These are phyloP conservation scores for Neostapfia colusana DNA, from an alignment of 176 grass and related monocot genomes.

Conservation along the genomic window DNA sequence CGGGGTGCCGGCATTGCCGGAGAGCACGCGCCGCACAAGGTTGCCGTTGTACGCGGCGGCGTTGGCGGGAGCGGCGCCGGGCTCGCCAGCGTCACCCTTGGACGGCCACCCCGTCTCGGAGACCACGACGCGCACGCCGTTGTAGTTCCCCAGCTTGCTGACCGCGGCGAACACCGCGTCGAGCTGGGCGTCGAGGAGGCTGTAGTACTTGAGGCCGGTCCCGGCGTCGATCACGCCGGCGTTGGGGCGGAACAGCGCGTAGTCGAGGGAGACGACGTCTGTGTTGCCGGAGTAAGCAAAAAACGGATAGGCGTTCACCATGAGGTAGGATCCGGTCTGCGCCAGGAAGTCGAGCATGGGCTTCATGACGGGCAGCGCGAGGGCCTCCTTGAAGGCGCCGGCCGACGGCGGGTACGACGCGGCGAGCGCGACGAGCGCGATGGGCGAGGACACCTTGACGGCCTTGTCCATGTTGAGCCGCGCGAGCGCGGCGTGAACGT, in stretches of 20 bases:
- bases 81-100: slow-evolving; percentile 71
- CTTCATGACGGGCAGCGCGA: slow-evolving; percentile 64
- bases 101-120: slow-evolving; percentile 98
- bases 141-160: slow-evolving; percentile 36
- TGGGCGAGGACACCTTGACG: slow-evolving; percentile 86
- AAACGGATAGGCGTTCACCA: slow-evolving; percentile 91
- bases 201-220: slow-evolving; percentile 75
- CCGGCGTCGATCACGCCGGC: slow-evolving; percentile 55
- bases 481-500: slow-evolving; percentile 51
- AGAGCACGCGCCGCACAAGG: slow-evolving; percentile 73
- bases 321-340: slow-evolving; percentile 57
- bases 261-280: slow-evolving; percentile 72
- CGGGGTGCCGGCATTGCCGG: slow-evolving; percentile 72
- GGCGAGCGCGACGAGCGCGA: slow-evolving; percentile 76
- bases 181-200: slow-evolving; percentile 87
- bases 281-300: slow-evolving; percentile 81
- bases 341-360: slow-evolving; percentile 77
- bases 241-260: slow-evolving; percentile 96
- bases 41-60: slow-evolving; percentile 92
- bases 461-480: slow-evolving; percentile 49
- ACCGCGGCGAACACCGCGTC: slow-evolving; percentile 84
- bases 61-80: slow-evolving; percentile 45
- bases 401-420: slow-evolving; percentile 76
- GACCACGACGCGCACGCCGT: slow-evolving; percentile 59
- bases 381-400: slow-evolving; percentile 63